phyloP scores from a whole-genome alignment of 1,284 basidiomycete species.

The Cutaneotrichosporon sp. region DNA sequence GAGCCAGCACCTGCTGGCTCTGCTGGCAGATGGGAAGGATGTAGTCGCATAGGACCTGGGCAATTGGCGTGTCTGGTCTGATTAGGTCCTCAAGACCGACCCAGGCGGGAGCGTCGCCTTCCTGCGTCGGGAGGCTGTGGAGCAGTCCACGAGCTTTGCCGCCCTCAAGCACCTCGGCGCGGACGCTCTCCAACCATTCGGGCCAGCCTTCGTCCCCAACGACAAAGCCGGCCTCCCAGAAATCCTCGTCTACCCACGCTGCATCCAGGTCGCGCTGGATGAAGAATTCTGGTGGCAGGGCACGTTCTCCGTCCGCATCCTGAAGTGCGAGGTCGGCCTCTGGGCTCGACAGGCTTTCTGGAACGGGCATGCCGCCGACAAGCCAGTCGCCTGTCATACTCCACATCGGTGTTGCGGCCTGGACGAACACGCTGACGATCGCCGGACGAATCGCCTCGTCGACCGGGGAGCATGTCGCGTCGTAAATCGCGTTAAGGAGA shows the following conservation, averaged over 20 bases:
- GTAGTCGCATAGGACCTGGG: slow-evolving; percentile 49
- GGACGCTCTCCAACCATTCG: slow-evolving; percentile 37
- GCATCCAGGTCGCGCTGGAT: slow-evolving; percentile 63
- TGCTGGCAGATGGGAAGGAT: slow-evolving; percentile 59
- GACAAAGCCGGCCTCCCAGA: slow-evolving; percentile 70
- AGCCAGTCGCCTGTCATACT: slow-evolving; percentile 67
- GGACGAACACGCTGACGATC: slow-evolving; percentile 60
- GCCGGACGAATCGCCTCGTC: slow-evolving; percentile 14
- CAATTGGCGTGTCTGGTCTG: slow-evolving; percentile 45
- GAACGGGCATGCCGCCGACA: slow-evolving; percentile 61
- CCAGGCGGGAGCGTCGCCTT: slow-evolving; percentile 31
- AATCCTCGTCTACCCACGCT: slow-evolving; percentile 63
- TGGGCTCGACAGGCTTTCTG: slow-evolving; percentile 18
- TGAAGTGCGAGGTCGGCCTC: slow-evolving; percentile 34
- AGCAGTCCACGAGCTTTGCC: slow-evolving; percentile 76
- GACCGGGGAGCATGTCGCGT: slow-evolving; percentile 51
- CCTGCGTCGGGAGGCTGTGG: slow-evolving; percentile 48
- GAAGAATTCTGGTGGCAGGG: slow-evolving; percentile 70
- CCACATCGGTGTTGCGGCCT: slow-evolving; percentile 67
- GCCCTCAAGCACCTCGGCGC: slow-evolving; percentile 59
- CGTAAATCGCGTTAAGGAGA: slow-evolving; percentile 62
- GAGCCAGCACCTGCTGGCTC: slow-evolving; percentile 57
- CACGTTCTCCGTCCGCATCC: slow-evolving; percentile 49
- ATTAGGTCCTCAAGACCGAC: slow-evolving; percentile 9
- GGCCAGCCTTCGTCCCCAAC: slow-evolving; percentile 52